Evolutionary conservation across 1,284 basidiomycete species (phyloP), one percentile per base, ranked within the genome.

Genomic region (Trametes polyzona): DNA sequence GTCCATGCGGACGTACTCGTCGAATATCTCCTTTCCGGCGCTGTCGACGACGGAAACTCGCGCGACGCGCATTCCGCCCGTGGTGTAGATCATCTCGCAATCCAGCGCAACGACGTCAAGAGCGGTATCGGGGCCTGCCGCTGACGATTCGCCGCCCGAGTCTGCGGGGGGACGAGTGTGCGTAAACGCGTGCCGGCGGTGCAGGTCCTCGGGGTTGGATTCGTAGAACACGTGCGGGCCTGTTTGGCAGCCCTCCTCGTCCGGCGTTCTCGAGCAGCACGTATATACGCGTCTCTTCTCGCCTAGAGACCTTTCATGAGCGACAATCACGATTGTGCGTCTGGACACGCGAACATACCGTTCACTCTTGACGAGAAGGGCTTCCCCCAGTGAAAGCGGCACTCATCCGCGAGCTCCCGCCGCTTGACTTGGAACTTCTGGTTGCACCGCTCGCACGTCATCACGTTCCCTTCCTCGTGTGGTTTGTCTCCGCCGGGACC

Each of bases 21-120:
- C 95, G 50, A 95, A 87, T 0, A 96, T 79, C 52, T 84, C 76
- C 19, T 76, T 74, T 0, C 93, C 94, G 0, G 80, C 71, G 8
- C 86, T 86, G 66, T 95, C 89, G 1, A 97, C 85, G 4, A 95
- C 83, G 0, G 95, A 96, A 1, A 96, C 86, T 6, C 95, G 83
- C 4, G 93, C 95, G 7, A 96, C 83, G 23, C 88, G 85, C 78
- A 93, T 84, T 0, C 95, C 95, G 5, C 89, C 90, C 0, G 94
- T 95, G 0, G 93, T 92, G 73, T 93, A 95, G 24, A 96, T 82
- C 91, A 97, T 94, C 72, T 98, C 95, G 69, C 92, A 96, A 71
- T 96, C 95, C 48, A 96, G 75, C 0, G 90, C 92, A 6, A 88
- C 89, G 1, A 95, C 83, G 51, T 93, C 90, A 29, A 92, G 72